phyloP scores from a whole-genome alignment of 2,329 filamentous ascomycete genomes.

The Xylaria digitata region DNA sequence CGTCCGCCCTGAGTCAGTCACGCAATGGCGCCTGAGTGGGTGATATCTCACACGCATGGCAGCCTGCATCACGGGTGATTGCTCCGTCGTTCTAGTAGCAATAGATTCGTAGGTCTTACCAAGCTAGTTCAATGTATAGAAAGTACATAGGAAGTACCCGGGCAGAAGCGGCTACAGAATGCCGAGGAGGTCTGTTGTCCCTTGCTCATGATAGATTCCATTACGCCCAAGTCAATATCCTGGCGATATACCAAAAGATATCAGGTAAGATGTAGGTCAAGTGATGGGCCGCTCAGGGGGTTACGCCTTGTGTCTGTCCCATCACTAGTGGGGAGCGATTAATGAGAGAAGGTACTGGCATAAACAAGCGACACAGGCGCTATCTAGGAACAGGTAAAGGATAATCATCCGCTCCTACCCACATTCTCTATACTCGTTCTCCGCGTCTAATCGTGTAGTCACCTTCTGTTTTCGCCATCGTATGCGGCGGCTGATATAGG shows the following conservation, averaged over 20 bases:
- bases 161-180: slow-evolving; percentile 18
- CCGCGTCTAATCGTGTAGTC: slow-evolving; percentile 33
- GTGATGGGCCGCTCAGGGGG: slow-evolving; percentile 17
- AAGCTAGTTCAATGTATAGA: slow-evolving; percentile 8
- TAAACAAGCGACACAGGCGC: slow-evolving; percentile 29
- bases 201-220: not conserved
- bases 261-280: slow-evolving; percentile 18
- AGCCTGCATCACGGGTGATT: slow-evolving; percentile 16
- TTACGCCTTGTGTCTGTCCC: slow-evolving; percentile 14
- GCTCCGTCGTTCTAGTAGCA: slow-evolving; percentile 17
- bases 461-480: slow-evolving; percentile 37
- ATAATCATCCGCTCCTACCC: slow-evolving; percentile 26
- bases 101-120: not conserved
- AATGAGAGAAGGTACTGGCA: slow-evolving; percentile 16
- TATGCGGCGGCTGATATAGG: slow-evolving; percentile 45
- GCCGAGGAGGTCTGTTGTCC: not conserved
- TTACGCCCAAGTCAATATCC: not conserved
- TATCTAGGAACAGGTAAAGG: slow-evolving; percentile 35
- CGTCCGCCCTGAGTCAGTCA: not conserved
- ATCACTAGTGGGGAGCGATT: slow-evolving; percentile 14
- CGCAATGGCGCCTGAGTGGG: not conserved
- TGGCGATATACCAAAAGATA: not conserved
- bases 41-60: slow-evolving; percentile 8
- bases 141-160: slow-evolving; percentile 11
- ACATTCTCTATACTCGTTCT: slow-evolving; percentile 24